Evolutionary conservation across 202 grass and related monocot species (phyloP).

Genomic region (Musa balbisiana): DNA sequence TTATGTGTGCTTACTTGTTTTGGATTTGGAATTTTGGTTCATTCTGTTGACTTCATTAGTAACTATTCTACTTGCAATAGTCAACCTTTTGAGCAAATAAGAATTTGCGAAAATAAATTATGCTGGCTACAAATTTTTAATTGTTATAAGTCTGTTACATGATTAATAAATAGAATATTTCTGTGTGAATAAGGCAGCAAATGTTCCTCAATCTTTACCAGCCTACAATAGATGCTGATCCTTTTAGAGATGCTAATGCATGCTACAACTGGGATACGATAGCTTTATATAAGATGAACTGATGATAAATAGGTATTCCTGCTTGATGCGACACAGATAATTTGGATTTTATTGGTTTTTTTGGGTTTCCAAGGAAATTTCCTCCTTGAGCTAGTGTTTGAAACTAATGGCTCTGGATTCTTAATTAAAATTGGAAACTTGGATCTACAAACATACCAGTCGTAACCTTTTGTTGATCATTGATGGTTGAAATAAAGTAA

Average conservation of each 20-base stretch:
- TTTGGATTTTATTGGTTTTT: neutral
- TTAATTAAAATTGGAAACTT: neutral
- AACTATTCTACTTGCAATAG: neutral
- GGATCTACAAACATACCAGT: neutral
- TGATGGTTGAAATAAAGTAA: neutral
- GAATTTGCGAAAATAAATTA: constrained; percentile 39
- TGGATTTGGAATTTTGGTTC: constrained; percentile 36
- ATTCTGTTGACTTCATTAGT: neutral
- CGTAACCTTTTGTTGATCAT: neutral
- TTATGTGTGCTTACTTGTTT: constrained; percentile 78
- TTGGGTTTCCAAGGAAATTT: neutral
- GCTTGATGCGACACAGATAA: neutral
- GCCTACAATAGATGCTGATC: no score
- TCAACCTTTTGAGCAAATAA: neutral
- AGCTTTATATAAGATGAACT: no score
- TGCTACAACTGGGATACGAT: no score
- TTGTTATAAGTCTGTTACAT: neutral
- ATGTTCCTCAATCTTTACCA: no score
- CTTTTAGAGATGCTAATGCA: no score
- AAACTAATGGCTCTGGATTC: neutral
- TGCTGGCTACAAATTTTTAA: neutral
- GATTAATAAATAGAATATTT: no score
- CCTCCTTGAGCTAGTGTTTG: neutral
- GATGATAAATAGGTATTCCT: neutral
- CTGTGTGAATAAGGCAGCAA: no score